Evolutionary conservation across 768 basidiomycete species (phyloP), one percentile per base, ranked within the genome.

Genomic region (Leccinum truebloodii): DNA sequence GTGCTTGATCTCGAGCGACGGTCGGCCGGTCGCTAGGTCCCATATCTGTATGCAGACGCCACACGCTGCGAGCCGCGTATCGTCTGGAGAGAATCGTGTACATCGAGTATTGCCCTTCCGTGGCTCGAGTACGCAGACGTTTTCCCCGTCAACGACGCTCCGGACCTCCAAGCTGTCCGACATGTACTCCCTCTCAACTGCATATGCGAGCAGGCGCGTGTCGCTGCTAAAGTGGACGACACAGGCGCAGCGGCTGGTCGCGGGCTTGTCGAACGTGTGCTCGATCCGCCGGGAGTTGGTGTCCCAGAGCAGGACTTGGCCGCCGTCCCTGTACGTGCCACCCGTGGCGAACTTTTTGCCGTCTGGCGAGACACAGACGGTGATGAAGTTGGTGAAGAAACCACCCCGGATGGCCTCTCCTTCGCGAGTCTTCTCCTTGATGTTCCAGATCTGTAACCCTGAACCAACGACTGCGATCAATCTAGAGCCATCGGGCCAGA

Each of bases 311-410:
- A 67, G 7, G 52, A 68, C 65, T 28, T 68, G 67, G 1, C 68
- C 68, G 13, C 68, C 62, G 41, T 68, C 67, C 28, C 68, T 67
- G 54, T 67, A 68, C 0, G 67, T 70, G 41, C 67, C 67, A 2
- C 65, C 65, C 1, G 67, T 68, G 14, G 67, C 67, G 32, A 68
- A 68, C 58, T 62, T 68, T 56, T 57, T 70, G 5, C 68, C 67
- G 57, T 68, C 67, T 26, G 68, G 13, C 13, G 67, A 68, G 62
- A 68, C 54, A 37, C 62, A 34, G 62, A 68, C 68, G 32, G 67
- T 68, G 68, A 62, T 60, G 49, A 67, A 68, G 57, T 67, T 67
- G 51, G 68, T 70, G 68, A 67, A 68, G 62, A 68, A 68, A 13
- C 67, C 68, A 9, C 62, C 52, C 0, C 67, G 67, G 60, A 68